These are phyloP conservation scores for Rhizomucor miehei DNA, from an alignment of 371 early-diverging fungal species.

Conservation along the genomic window DNA sequence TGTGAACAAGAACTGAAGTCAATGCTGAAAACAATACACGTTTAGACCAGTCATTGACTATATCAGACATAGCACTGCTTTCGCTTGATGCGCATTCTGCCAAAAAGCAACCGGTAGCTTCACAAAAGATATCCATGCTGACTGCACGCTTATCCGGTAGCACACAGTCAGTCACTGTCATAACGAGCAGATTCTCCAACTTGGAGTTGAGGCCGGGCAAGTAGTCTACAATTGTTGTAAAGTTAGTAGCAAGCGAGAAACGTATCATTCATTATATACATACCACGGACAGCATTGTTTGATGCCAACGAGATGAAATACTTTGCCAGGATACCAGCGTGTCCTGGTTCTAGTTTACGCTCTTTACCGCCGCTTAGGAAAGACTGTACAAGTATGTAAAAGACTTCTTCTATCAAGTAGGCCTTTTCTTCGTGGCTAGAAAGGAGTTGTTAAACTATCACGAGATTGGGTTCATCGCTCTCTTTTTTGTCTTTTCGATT, in stretches of 20 bases:
- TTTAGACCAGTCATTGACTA: conserved; percentile 13
- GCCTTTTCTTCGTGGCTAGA: not conserved
- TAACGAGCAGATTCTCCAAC: conserved; percentile 20
- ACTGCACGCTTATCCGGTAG: conserved; percentile 3
- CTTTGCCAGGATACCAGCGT: not conserved
- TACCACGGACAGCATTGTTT: too few relatives aligned
- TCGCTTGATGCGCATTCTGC: conserved; percentile 4
- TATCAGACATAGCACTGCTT: not conserved
- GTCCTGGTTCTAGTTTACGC: too few relatives aligned
- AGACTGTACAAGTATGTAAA: not conserved
- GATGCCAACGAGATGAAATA: not conserved
- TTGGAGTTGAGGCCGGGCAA: conserved; percentile 16
- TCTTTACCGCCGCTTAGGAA: not conserved
- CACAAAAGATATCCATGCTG: conserved; percentile 27
- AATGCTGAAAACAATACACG: conserved; percentile 25
- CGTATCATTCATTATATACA: too few relatives aligned
- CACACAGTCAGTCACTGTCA: conserved; percentile 29
- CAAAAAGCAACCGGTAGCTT: conserved; percentile 20
- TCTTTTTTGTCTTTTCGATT: too few relatives aligned
- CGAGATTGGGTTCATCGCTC: too few relatives aligned
- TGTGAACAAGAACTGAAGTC: conserved; percentile 30
- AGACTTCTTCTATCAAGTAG: not conserved
- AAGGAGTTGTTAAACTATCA: too few relatives aligned
- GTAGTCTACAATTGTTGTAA: conserved; percentile 1
- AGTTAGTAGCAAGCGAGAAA: too few relatives aligned